Evolutionary conservation across 1,284 basidiomycete genomes (phyloP).

Genomic region (Marasmius fiardii): DNA sequence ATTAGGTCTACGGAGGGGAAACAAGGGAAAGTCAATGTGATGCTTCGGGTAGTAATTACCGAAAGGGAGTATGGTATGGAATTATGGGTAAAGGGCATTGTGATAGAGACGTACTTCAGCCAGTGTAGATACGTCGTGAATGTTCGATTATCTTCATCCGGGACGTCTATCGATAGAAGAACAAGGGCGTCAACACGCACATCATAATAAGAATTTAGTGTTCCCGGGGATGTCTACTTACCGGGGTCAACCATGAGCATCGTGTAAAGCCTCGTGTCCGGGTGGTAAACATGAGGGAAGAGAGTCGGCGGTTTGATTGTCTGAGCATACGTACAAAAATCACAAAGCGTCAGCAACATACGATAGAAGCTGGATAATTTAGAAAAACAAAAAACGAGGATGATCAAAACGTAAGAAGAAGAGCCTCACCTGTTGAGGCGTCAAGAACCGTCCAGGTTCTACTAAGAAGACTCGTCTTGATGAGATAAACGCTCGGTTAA

Average conservation of each 20-base stretch:
- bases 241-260: constrained; percentile 86
- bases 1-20: constrained; percentile 61
- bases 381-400: not conserved
- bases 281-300: constrained; percentile 75
- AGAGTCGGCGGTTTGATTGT: constrained; percentile 62
- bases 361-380: not conserved
- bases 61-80: not conserved
- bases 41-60: not conserved
- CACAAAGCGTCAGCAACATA: not conserved
- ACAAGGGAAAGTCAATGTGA: not conserved
- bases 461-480: constrained; percentile 45
- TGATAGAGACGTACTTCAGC: constrained; percentile 60
- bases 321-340: constrained; percentile 28
- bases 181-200: constrained; percentile 8
- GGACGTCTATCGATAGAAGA: constrained; percentile 57
- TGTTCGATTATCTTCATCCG: constrained; percentile 59
- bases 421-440: constrained; percentile 55
- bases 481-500: constrained; percentile 26
- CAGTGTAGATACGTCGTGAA: constrained; percentile 85
- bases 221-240: constrained; percentile 24
- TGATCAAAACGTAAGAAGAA: constrained; percentile 2
- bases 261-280: constrained; percentile 83
- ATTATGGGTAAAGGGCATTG: constrained; percentile 2
- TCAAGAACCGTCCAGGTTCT: constrained; percentile 69
- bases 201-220: not conserved